Conservation (phyloP, 2,329 filamentous ascomycete species). For the Phialocephala subalpina region DNA sequence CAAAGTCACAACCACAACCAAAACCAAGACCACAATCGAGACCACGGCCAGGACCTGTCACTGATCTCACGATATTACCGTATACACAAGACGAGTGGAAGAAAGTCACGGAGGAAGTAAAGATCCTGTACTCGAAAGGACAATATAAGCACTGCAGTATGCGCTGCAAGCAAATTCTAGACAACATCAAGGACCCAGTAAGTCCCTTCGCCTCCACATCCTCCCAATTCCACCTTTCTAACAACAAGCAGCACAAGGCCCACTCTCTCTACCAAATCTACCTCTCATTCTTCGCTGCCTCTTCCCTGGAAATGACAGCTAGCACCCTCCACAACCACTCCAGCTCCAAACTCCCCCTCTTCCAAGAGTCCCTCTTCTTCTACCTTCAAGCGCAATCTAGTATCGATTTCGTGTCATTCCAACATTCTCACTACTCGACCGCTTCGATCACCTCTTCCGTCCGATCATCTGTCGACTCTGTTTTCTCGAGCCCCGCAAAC, state of each 20-base stretch:
- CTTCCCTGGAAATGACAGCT: constrained; percentile 40
- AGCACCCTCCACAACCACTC: constrained; percentile 37
- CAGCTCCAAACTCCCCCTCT: constrained; percentile 38
- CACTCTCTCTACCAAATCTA: constrained; percentile 43
- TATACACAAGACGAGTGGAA: constrained; percentile 40
- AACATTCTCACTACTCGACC: constrained; percentile 27
- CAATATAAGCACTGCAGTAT: constrained; percentile 42
- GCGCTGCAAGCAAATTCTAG: constrained; percentile 40
- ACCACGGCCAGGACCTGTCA: constrained; percentile 31
- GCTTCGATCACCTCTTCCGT: constrained; percentile 34
- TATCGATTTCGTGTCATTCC: constrained; percentile 35
- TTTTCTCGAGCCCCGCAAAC: constrained; percentile 39
- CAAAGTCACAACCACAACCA: constrained; percentile 6
- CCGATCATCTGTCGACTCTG: constrained; percentile 40
- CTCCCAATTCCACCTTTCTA: constrained; percentile 8
- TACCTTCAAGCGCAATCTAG: constrained; percentile 38
- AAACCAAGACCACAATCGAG: constrained; percentile 15
- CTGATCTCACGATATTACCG: constrained; percentile 34
- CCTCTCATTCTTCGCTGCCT: constrained; percentile 43
- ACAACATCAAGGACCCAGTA: constrained; percentile 41
- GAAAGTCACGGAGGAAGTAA: constrained; percentile 42
- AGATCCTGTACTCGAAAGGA: constrained; percentile 37
- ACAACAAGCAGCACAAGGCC: constrained; percentile 30
- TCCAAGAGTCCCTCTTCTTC: constrained; percentile 39
- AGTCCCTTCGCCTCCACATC: constrained; percentile 16